Percentiles rank a stretch among this genome's conserved stretches.
Conservation (phyloP, 75 land plant species). For the Isoetes taiwanensis region DNA sequence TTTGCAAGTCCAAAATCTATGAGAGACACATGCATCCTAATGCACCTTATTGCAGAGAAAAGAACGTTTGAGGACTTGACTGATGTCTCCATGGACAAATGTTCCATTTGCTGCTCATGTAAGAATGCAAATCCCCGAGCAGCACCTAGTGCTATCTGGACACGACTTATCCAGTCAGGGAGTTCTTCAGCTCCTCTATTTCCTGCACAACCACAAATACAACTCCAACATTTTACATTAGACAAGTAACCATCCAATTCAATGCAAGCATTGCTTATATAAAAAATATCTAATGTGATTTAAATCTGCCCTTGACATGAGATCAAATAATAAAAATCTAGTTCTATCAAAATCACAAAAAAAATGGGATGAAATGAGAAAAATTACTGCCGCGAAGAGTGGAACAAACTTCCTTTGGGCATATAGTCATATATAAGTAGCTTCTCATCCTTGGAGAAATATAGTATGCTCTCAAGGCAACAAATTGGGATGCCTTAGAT, state of each 20-base stretch:
- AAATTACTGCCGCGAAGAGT: constrained; percentile 38
- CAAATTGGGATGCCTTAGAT: constrained; percentile 36
- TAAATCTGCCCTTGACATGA: too few species aligned
- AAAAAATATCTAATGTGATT: too few species aligned
- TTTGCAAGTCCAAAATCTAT: too few species aligned
- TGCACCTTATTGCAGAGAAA: too few species aligned
- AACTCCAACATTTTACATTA: too few species aligned
- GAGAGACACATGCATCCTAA: too few species aligned
- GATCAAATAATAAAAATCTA: too few species aligned
- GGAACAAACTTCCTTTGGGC: not conserved
- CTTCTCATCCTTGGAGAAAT: constrained; percentile 4
- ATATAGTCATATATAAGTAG: not conserved
- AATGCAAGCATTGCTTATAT: too few species aligned
- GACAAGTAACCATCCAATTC: too few species aligned
- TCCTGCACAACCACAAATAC: too few species aligned
- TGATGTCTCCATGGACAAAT: constrained; percentile 73
- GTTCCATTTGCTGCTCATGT: constrained; percentile 37
- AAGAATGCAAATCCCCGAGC: constrained; percentile 58
- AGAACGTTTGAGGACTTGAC: constrained; percentile 70
- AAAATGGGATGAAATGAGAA: too few species aligned
- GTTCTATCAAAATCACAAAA: too few species aligned
- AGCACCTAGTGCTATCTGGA: constrained; percentile 50
- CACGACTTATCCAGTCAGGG: constrained; percentile 66
- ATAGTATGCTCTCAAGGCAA: constrained; percentile 48
- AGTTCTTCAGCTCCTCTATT: constrained; percentile 63